Conservation (phyloP, 2,329 filamentous ascomycete genomes). For the Pestalotiopsis sp. region DNA sequence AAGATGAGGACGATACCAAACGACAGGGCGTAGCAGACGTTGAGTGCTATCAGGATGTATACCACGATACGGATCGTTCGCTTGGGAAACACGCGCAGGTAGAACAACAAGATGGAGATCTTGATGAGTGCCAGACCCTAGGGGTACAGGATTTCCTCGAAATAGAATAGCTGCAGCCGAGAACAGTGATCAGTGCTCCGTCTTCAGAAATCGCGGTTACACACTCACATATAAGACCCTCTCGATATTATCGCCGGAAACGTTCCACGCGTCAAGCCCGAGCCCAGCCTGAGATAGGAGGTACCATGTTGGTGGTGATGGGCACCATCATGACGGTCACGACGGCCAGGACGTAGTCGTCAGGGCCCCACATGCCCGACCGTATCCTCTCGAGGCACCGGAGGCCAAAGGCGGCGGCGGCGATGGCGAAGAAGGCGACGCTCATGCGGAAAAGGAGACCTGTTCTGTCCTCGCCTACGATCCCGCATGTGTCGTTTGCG, state of each 20-base stretch:
- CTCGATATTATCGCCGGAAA: neutral
- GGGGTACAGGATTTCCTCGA: conserved; percentile 5
- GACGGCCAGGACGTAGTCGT: neutral
- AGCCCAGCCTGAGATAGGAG: neutral
- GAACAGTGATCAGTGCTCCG: neutral
- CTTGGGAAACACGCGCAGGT: conserved; percentile 23
- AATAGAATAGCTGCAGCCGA: neutral
- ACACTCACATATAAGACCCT: neutral
- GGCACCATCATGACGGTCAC: conserved; percentile 2
- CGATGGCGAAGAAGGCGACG: neutral
- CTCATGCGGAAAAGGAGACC: neutral
- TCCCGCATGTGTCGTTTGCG: conserved; percentile 5
- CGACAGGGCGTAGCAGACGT: conserved; percentile 15
- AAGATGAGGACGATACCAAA: conserved; percentile 18
- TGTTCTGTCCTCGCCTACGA: neutral
- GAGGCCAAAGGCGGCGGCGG: neutral
- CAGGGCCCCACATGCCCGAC: neutral
- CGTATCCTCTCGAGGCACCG: conserved; percentile 4
- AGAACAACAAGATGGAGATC: conserved; percentile 26
- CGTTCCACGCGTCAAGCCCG: conserved; percentile 2
- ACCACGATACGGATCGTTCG: conserved; percentile 13
- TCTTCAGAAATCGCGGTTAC: too few relatives aligned
- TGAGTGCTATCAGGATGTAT: conserved; percentile 19
- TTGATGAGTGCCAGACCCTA: conserved; percentile 17
- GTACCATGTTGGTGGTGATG: neutral